phyloP scores from a whole-genome alignment of 352 stramenopile genomes.

The Vaucheria bursata region DNA sequence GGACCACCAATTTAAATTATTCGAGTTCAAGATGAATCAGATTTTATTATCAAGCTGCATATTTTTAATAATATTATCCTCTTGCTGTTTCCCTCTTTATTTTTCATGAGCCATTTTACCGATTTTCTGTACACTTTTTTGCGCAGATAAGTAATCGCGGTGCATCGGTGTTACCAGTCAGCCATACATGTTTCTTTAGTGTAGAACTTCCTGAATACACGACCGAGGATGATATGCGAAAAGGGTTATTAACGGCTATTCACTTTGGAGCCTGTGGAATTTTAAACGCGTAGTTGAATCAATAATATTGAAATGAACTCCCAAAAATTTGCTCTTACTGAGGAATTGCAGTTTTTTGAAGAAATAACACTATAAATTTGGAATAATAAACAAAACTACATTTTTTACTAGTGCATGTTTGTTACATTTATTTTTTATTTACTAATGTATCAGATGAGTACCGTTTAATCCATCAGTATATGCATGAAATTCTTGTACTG shows the following conservation, averaged over 20 bases:
- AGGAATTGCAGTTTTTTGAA: no score
- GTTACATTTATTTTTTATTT: no score
- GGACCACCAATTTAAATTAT: no score
- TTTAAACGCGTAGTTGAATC: conserved; percentile 45
- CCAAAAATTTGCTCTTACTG: background rate
- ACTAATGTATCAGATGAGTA: background rate
- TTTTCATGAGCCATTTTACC: no score
- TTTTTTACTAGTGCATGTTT: no score
- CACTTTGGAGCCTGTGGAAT: conserved; percentile 77
- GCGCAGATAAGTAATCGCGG: conserved; percentile 18
- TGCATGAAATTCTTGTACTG: no score
- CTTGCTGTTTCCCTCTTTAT: no score
- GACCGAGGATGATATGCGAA: conserved; percentile 74
- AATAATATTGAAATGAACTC: background rate
- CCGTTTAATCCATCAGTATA: no score
- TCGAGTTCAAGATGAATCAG: no score
- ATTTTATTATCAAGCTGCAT: background rate
- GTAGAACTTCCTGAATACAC: conserved; percentile 84
- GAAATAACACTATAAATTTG: no score
- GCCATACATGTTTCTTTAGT: conserved; percentile 90
- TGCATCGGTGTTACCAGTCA: conserved; percentile 53
- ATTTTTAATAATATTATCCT: no score
- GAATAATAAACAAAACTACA: no score
- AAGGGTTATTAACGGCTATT: conserved; percentile 81
- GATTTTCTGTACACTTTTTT: conserved; percentile 53